Conservation (phyloP, 1,284 basidiomycete genomes). For the Apiotrichum akiyoshidainum region DNA sequence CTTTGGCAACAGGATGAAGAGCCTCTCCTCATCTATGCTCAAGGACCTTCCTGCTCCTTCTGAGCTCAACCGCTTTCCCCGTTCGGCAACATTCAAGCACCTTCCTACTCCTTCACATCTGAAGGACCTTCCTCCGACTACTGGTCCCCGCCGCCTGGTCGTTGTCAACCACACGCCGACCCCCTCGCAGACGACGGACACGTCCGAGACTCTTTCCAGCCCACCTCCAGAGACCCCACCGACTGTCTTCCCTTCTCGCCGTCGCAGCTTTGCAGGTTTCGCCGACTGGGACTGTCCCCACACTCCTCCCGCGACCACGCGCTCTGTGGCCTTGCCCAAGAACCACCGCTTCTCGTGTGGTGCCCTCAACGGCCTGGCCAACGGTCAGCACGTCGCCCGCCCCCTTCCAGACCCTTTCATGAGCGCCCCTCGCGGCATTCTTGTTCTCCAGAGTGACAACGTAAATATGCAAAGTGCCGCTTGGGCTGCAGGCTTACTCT, state of each 20-base stretch:
- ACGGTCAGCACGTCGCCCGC: not conserved
- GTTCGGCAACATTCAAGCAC: too few species aligned
- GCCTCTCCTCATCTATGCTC: not conserved
- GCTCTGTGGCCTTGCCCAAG: too few species aligned
- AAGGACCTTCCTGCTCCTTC: not conserved
- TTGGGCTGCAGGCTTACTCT: not conserved
- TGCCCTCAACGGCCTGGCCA: not conserved
- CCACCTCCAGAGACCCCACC: not conserved
- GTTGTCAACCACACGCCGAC: not conserved
- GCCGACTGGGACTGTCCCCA: not conserved
- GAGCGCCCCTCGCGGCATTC: not conserved
- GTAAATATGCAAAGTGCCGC: not conserved
- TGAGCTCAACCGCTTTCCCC: too few species aligned
- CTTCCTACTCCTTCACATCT: too few species aligned
- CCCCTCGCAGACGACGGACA: not conserved
- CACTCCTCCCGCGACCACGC: not conserved
- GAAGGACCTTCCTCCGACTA: too few species aligned
- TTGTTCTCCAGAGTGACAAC: constrained; percentile 5
- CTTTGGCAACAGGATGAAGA: not conserved
- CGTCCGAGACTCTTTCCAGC: not conserved
- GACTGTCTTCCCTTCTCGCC: constrained; percentile 2
- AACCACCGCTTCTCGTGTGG: not conserved
- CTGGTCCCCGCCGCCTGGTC: not conserved
- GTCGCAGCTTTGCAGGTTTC: constrained; percentile 14
- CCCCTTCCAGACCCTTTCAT: not conserved